These are phyloP conservation scores for Colletotrichum sp. DNA, from an alignment of 2,329 filamentous ascomycete genomes.

Conservation along the genomic window DNA sequence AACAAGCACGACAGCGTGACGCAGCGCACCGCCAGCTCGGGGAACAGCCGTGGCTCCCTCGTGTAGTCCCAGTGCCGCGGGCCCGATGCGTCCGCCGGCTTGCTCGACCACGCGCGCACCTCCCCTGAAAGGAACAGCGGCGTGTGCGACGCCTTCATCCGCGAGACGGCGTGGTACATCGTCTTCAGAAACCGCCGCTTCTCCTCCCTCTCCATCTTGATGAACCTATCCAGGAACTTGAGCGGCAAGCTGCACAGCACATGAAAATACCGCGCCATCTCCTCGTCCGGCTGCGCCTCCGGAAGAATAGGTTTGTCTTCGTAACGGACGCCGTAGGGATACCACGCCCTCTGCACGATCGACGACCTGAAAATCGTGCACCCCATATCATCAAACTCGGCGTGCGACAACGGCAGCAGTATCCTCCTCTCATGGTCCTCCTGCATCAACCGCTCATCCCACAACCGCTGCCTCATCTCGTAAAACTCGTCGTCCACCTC, in stretches of 20 bases:
- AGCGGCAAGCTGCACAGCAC: slow-evolving; percentile 3
- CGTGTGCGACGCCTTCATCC: slow-evolving; percentile 1
- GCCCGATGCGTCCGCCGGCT: background rate
- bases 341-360: background rate
- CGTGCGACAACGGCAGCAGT: background rate
- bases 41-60: background rate
- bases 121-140: slow-evolving; percentile 3
- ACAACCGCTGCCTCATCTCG: background rate
- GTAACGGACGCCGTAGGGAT: background rate
- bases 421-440: background rate
- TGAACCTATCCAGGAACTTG: background rate
- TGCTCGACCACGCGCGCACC: slow-evolving; percentile 9
- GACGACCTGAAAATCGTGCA: background rate
- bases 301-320: background rate
- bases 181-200: background rate
- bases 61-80: background rate
- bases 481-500: background rate
- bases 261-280: slow-evolving; percentile 3
- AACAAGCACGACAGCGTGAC: background rate
- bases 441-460: background rate
- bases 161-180: background rate
- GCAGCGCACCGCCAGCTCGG: slow-evolving; percentile 4
- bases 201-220: background rate
- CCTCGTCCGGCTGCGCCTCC: background rate
- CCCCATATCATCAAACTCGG: background rate